Base-by-base conservation (phyloP, 2,329 filamentous ascomycete species). In the Exophiala aquamarina region DNA sequence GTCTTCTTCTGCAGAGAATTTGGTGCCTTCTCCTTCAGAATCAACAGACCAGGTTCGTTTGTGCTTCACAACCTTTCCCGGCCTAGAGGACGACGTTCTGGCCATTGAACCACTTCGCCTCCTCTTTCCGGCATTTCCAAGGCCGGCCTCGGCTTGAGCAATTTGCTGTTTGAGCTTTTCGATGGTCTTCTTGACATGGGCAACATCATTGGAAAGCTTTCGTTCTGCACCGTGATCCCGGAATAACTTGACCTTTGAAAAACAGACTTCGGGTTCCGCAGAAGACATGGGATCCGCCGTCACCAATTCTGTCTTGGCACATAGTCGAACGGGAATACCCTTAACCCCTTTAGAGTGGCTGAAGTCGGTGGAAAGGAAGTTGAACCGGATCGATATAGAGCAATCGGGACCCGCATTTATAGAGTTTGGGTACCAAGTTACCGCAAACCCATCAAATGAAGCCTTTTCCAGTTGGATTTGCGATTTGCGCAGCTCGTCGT, bases 261-360 rank as follows among this genome's bases (percentile, higher is more conserved):
- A 97, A 66, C 88, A 92, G 17, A 95, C 84, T 66, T 97, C 91
- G 1, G 81, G 71, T 13, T 70, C 52, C 34, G 52, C 54, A 41
- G 38, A 48, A 14, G 44, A 26, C 9, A 37, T 28, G 4, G 75
- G 69, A 19, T 77, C 76, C 13, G 75, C 69, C 0, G 77, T 70
- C 1, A 92, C 50, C 9, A 84, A 69, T 55, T 87, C 86, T 0
- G 93, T 97, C 69, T 97, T 97, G 11, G 91, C 84, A 66, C 92
- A 97, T 1, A 97, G 78, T 45, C 93, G 78, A 3, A 98, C 91
- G 0, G 93, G 92, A 56, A 97, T 96, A 28, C 93, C 93, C 69
- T 97, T 98, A 39, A 98, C 93, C 36, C 93, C 93, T 64, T 98
- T 98, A 8, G 93, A 97, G 64, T 97, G 93, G 66, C 92, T 97